These are phyloP conservation scores for Amanita fuliginea DNA, from an alignment of 768 basidiomycete genomes.

Conservation along the genomic window DNA sequence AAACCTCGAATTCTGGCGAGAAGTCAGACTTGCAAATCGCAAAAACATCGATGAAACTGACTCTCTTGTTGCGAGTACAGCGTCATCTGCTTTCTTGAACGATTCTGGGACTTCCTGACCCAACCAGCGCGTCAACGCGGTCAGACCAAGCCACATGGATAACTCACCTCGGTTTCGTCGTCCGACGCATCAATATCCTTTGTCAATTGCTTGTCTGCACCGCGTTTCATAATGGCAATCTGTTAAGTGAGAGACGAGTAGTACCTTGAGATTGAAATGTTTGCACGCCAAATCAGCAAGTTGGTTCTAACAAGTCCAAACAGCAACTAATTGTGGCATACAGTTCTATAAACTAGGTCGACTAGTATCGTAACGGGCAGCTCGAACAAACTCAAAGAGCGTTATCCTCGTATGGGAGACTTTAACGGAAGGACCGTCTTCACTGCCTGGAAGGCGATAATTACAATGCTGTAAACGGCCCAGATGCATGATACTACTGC, in stretches of 20 bases:
- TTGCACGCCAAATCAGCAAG: not conserved
- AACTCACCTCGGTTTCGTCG: conserved; percentile 5
- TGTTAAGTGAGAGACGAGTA: not conserved
- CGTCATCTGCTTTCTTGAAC: conserved; percentile 45
- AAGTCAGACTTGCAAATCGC: conserved; percentile 5
- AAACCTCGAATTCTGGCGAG: conserved; percentile 49
- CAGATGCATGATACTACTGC: conserved; percentile 47
- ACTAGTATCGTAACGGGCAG: not conserved
- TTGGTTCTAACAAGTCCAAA: conserved; percentile 2
- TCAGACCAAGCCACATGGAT: not conserved
- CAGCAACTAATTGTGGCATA: not conserved
- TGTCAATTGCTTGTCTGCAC: conserved; percentile 59
- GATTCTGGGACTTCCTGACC: not conserved
- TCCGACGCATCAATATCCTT: conserved; percentile 34
- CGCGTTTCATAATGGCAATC: conserved; percentile 48
- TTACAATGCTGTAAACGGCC: conserved; percentile 45
- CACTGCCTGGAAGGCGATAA: conserved; percentile 37
- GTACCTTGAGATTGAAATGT: not conserved
- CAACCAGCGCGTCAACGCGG: conserved; percentile 3
- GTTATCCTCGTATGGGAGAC: conserved; percentile 24
- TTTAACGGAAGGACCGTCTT: conserved; percentile 38
- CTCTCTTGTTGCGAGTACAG: conserved; percentile 43
- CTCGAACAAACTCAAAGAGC: conserved; percentile 5
- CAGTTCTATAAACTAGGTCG: not conserved
- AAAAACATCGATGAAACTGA: conserved; percentile 22